Conservation (phyloP, 108 stramenopile species). For the Craspedostauros australis region DNA sequence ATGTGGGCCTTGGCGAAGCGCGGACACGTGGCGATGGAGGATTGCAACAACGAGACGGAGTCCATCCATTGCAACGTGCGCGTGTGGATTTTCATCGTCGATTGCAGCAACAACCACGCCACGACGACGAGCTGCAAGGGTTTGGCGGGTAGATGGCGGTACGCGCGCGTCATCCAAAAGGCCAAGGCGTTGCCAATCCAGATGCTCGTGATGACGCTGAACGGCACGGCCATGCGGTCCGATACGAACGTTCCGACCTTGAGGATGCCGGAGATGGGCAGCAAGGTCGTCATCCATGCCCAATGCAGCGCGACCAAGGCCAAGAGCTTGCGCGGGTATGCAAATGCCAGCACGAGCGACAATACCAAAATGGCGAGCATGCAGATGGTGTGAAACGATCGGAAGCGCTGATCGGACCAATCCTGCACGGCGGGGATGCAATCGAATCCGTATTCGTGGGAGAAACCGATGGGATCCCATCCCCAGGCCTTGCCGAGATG, state of each 20-base stretch:
- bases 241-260: conserved; percentile 83
- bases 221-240: conserved; percentile 76
- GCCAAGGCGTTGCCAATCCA: conserved; percentile 32
- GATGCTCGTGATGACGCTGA: conserved; percentile 53
- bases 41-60: conserved; percentile 42
- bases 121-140: conserved; percentile 17
- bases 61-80: conserved; percentile 82
- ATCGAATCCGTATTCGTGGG: conserved; percentile 81
- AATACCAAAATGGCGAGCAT: conserved; percentile 13
- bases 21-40: conserved; percentile 63
- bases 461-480: conserved; percentile 59
- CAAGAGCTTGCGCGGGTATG: conserved; percentile 13
- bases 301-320: conserved; percentile 41
- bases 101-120: conserved; percentile 1
- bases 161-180: conserved; percentile 3
- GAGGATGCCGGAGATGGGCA: conserved; percentile 71
- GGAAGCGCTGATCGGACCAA: conserved; percentile 54
- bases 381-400: conserved; percentile 14
- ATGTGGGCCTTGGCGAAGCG: conserved; percentile 72
- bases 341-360: conserved; percentile 20
- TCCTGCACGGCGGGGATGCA: conserved; percentile 50
- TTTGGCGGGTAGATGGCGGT: background rate
- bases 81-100: conserved; percentile 26
- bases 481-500: conserved; percentile 48
- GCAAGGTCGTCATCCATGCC: conserved; percentile 69